Conservation (phyloP, 257 asterid genomes). For the Oldenlandia corymbosa region DNA sequence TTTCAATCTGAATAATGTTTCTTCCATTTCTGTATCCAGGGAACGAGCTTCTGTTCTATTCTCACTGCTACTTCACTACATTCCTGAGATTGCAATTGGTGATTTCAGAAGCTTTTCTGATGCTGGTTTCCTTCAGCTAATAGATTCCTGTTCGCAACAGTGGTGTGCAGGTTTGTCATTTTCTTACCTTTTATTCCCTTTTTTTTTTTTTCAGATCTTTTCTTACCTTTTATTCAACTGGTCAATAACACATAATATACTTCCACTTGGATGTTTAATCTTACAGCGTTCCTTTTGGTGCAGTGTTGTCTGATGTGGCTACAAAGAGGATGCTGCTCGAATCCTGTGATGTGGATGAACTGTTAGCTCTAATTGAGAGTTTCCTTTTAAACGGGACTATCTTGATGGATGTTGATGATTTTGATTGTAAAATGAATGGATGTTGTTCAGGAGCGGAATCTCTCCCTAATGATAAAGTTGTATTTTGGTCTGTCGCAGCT, state of each 20-base stretch:
- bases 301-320: constrained; percentile 55
- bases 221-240: background rate
- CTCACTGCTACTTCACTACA: constrained; percentile 49
- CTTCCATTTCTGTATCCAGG: constrained; percentile 37
- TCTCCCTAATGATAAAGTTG: constrained; percentile 33
- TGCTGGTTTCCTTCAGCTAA: constrained; percentile 30
- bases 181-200: no score
- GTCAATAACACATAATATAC: background rate
- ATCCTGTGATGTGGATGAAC: constrained; percentile 44
- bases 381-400: constrained; percentile 54
- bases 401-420: constrained; percentile 32
- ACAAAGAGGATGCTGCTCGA: constrained; percentile 45
- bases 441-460: constrained; percentile 31
- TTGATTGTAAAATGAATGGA: constrained; percentile 26
- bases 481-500: constrained; percentile 32
- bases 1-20: constrained; percentile 13
- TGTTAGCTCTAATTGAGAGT: constrained; percentile 56
- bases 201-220: no score
- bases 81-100: constrained; percentile 37
- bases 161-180: constrained; percentile 46
- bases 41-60: constrained; percentile 66
- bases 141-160: constrained; percentile 36
- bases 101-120: constrained; percentile 25
- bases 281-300: constrained; percentile 23
- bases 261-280: background rate